Evolutionary conservation across 257 asterid species (phyloP).

Genomic region (Cinchona pubescens): DNA sequence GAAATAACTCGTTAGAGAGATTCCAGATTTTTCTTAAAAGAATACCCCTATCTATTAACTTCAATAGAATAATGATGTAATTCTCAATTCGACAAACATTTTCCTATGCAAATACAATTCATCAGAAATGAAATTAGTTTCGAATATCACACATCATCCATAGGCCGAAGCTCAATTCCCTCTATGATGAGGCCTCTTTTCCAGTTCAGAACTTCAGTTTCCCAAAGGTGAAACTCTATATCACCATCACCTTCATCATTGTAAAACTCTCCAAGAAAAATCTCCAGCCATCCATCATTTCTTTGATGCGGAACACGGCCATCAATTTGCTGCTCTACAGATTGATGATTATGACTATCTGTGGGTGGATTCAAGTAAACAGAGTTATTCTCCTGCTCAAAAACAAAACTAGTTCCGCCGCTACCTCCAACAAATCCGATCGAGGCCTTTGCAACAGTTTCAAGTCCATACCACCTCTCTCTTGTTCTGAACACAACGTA

Average conservation of each 20-base stretch:
- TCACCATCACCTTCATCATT: slow-evolving; percentile 36
- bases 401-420: neutral
- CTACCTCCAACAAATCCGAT: slow-evolving; percentile 26
- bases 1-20: too few relatives aligned
- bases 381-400: neutral
- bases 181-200: slow-evolving; percentile 54
- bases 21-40: too few relatives aligned
- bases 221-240: slow-evolving; percentile 52
- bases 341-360: neutral
- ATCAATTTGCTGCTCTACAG: neutral
- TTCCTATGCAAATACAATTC: too few relatives aligned
- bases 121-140: too few relatives aligned
- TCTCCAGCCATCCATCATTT: slow-evolving; percentile 63
- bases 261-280: slow-evolving; percentile 49
- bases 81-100: too few relatives aligned
- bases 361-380: neutral
- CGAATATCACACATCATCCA: neutral
- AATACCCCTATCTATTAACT: too few relatives aligned
- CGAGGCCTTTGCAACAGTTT: slow-evolving; percentile 27
- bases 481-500: slow-evolving; percentile 45
- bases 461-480: slow-evolving; percentile 37
- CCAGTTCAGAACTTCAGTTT: slow-evolving; percentile 31
- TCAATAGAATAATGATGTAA: too few relatives aligned
- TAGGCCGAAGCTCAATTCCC: slow-evolving; percentile 64
- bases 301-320: slow-evolving; percentile 18